Base-by-base conservation (phyloP, 345 rosid genomes). In the Boechera retrofracta region DNA sequence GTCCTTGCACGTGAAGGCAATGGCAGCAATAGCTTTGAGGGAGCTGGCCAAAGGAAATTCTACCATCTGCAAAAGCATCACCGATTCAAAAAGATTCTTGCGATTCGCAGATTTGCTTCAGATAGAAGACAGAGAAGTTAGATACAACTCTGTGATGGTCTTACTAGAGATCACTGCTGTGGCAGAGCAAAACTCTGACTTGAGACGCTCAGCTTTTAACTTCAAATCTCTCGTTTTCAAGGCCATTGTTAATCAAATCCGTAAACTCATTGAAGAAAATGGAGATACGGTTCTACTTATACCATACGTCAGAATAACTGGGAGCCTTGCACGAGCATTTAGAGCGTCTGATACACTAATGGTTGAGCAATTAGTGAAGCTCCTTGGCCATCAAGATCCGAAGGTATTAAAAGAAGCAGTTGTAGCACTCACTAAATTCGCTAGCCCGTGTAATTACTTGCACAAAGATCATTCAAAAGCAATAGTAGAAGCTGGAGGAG, bases 281-380 rank as follows among this genome's bases (percentile, higher is more conserved):
- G 89, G 82, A 33, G 92, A 89, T 62, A 82, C 85, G 0, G 83
- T 74, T 15, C 85, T 88, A 45, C 88, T 89, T 3, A 75, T 86
- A 39, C 92, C 94, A 4, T 93, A 90, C 82, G 70, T 93, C 49
- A 86, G 82, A 62, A 73, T 92, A 11, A 80, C 85, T 42, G 97
- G 98, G 79, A 91, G 86, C 80, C 75, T 93, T n/a, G 97, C 98
- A 4, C 85, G 91, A 80, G 87, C 97, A 12, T 91, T 93, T 60
- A 83, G 87, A 44, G 92, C 97, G 16, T 91, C 96, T 5, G 97
- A 93, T 73, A 86, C 91, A 39, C 81, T 86, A 66, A 86, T 89
- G 83, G 89, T 91, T 21, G 79, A 74, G 16, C 92, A 91, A n/a
- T 78, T 93, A 80, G 98, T 89, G 60, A 80, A 81, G 52, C 96